Base-by-base conservation (phyloP, 148 eudicot genomes). In the Dysphania ambrosioides region DNA sequence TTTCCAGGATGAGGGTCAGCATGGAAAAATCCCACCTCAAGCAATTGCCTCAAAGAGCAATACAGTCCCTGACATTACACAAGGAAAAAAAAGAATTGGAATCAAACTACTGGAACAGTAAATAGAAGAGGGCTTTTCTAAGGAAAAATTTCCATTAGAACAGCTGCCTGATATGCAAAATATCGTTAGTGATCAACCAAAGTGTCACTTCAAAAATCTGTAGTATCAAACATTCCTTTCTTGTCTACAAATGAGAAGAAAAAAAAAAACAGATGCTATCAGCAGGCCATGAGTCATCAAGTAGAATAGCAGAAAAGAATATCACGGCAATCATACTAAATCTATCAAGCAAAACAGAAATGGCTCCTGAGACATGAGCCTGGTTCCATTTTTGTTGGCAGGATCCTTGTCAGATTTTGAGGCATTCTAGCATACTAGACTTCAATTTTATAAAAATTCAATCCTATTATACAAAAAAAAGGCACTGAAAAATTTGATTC, bases 1-100 rank as follows among this genome's bases (percentile, higher is more conserved):
- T 95, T 95, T 70, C 98, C 98, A 36, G 98, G 98, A 77, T 95
- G 98, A 78, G 98, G 98, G 77, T 95, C 98, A 73, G 98, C 98
- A 76, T 95, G 98, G 80, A 95, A 95, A 83, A 88, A 95, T 24
- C 98, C 98, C 72, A 90, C 98, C 88, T 95, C 98, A 73, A 95
- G 92, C 87, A 95, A 80, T 75, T 95, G 98, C 80, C 96, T 88
- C 85, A 95, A 72, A 67, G 98, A 95, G 80, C 96, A 90, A 79
- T 92, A 88, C 61, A 95, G 76, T 53, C 98, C 98, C 98, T 95
- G 78, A 55, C 29, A 61, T 59, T 27, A 69, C 9, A 30, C 24
- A 56, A n/a, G 62, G 9, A 30, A 41, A 42, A 49, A n/a, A 62
- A 58, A 40, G 5, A 66, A 67, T 40, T n/a, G 44, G 9, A 60